Evolutionary conservation across 768 basidiomycete genomes (phyloP).

Genomic region (Gymnopilus junonius): DNA sequence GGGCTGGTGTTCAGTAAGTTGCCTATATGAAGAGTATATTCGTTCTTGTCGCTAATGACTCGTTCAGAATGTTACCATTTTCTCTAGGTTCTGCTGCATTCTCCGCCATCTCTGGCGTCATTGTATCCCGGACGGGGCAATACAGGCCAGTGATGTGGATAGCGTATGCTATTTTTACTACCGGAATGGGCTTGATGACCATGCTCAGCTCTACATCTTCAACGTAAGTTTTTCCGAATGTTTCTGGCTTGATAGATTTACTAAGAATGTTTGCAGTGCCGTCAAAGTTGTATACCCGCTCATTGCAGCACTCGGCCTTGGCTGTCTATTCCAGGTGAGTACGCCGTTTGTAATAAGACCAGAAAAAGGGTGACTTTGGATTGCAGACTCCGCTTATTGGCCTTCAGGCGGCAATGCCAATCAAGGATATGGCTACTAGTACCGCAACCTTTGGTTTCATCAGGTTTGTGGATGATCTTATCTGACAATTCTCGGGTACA

Average conservation of each 20-base stretch:
- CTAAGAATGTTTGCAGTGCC: constrained; percentile 44
- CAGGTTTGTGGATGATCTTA: constrained; percentile 44
- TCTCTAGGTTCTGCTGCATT: constrained; percentile 62
- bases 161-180: constrained; percentile 54
- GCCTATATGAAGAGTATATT: neutral
- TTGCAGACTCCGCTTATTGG: constrained; percentile 67
- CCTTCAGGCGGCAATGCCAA: constrained; percentile 86
- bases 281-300: constrained; percentile 67
- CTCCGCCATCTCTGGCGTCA: constrained; percentile 59
- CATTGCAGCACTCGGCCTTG: constrained; percentile 67
- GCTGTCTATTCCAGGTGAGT: constrained; percentile 64
- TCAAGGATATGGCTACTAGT: constrained; percentile 85
- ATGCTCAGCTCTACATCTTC: constrained; percentile 63
- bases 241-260: constrained; percentile 1
- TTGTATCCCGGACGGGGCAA: constrained; percentile 58
- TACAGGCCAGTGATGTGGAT: constrained; percentile 71
- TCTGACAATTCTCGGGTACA: neutral
- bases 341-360: neutral
- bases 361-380: constrained; percentile 4
- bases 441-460: constrained; percentile 75
- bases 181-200: constrained; percentile 78
- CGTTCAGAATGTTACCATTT: constrained; percentile 72
- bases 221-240: constrained; percentile 36
- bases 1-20: constrained; percentile 64
- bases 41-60: neutral